Evolutionary conservation across 352 stramenopile genomes (phyloP).

Genomic region (Phytophthora uliginosa): DNA sequence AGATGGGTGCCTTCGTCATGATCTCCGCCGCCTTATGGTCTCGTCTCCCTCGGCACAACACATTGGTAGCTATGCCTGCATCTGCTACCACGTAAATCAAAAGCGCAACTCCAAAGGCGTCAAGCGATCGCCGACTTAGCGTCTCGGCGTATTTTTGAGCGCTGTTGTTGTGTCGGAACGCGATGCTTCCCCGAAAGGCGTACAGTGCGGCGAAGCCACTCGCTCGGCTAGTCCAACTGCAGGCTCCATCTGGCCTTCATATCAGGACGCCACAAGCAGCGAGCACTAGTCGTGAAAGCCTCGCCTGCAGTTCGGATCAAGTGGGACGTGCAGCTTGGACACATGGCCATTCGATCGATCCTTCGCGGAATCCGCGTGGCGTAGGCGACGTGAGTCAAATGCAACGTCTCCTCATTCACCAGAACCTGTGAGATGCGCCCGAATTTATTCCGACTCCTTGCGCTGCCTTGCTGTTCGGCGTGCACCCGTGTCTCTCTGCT

Average conservation of each 20-base stretch:
- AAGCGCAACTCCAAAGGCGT: not conserved
- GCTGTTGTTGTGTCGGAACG: conserved; percentile 1
- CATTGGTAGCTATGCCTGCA: no score
- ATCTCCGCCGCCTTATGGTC: not conserved
- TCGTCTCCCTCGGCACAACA: not conserved
- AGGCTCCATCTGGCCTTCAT: conserved; percentile 30
- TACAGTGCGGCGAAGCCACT: not conserved
- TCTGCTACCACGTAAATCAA: no score
- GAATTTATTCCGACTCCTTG: conserved; percentile 35
- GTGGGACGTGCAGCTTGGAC: conserved; percentile 10
- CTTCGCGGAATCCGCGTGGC: conserved; percentile 33
- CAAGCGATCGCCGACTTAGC: not conserved
- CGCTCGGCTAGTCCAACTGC: conserved; percentile 7
- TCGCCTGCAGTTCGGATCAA: not conserved
- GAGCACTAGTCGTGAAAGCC: conserved; percentile 8
- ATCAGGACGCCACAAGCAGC: conserved; percentile 23
- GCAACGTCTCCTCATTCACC: conserved; percentile 22
- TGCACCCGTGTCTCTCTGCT: conserved; percentile 7
- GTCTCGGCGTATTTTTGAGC: conserved; percentile 3
- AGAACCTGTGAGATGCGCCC: conserved; percentile 20
- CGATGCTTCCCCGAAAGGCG: conserved; percentile 6
- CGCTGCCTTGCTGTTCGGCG: conserved; percentile 2
- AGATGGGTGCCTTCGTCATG: not conserved
- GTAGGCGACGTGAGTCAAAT: conserved; percentile 21
- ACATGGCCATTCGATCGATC: conserved; percentile 9